Conservation (phyloP, 2,329 filamentous ascomycete genomes). For the Sclerotinia subarctica region DNA sequence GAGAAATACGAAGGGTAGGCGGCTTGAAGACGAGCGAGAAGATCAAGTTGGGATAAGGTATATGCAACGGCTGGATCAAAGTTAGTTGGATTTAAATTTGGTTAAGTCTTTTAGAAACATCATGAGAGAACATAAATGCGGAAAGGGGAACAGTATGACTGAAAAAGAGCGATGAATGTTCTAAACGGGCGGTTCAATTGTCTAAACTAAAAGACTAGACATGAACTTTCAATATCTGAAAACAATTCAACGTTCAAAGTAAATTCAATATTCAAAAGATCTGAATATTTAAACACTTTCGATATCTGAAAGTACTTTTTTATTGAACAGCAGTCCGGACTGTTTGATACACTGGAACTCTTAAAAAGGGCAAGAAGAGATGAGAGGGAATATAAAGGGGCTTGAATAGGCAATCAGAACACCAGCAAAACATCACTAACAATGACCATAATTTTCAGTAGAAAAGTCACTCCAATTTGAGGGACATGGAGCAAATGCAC, state of each 20-base stretch:
- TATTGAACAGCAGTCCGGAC: no score
- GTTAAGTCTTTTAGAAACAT: not conserved
- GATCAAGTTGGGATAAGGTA: conserved; percentile 73
- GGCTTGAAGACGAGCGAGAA: conserved; percentile 61
- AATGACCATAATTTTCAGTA: conserved; percentile 64
- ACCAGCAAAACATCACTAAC: conserved; percentile 43
- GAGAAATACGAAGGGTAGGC: conserved; percentile 70
- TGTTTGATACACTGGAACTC: no score
- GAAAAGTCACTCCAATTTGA: conserved; percentile 69
- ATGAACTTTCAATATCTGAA: no score
- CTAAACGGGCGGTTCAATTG: no score
- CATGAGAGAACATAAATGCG: not conserved
- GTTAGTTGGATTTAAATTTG: not conserved
- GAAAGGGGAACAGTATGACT: not conserved
- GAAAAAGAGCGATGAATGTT: not conserved
- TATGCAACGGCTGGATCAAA: conserved; percentile 52
- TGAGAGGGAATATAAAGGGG: not conserved
- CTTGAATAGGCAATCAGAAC: not conserved
- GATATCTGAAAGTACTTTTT: no score
- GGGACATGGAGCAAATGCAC: conserved; percentile 77
- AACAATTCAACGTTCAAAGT: not conserved
- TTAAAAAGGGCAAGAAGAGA: not conserved
- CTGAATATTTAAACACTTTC: no score
- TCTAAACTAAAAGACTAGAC: no score
- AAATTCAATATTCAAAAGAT: not conserved